Percentiles rank a stretch among this genome's conserved stretches.
Evolutionary conservation across 805 yeast species (phyloP).

Genomic region (Jamesozyma rosinii): DNA sequence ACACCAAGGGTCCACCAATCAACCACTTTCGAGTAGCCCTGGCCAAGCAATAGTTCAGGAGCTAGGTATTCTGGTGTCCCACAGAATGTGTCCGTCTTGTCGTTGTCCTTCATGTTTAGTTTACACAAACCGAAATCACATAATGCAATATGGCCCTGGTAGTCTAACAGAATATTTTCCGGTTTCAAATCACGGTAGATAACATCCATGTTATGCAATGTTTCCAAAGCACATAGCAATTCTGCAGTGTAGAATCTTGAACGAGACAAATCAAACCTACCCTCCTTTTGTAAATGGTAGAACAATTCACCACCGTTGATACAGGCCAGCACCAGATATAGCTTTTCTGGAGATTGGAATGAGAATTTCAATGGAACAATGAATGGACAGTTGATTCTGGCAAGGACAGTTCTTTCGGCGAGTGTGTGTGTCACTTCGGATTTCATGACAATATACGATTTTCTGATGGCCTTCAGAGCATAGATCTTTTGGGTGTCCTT

Average conservation of each 20-base stretch:
- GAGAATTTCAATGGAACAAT: conserved; percentile 93
- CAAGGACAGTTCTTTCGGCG: conserved; percentile 91
- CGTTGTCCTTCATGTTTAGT: conserved; percentile 84
- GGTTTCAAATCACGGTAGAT: conserved; percentile 95
- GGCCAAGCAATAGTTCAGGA: conserved; percentile 83
- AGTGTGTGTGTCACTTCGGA: conserved; percentile 93
- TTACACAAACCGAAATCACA: conserved; percentile 97
- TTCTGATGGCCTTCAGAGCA: conserved; percentile 87
- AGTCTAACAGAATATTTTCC: conserved; percentile 86
- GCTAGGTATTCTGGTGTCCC: conserved; percentile 98
- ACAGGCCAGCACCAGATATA: conserved; percentile 82
- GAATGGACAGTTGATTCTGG: conserved; percentile 88
- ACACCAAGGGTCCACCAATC: conserved; percentile 99
- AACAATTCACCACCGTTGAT: conserved; percentile 96
- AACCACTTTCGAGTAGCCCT: conserved; percentile 90
- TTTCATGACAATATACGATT: conserved; percentile 87
- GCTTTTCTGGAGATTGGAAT: conserved; percentile 93
- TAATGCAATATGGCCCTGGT: conserved; percentile 94
- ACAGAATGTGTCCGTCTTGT: conserved; percentile 86
- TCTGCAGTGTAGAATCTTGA: conserved; percentile 93
- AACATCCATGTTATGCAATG: conserved; percentile 82
- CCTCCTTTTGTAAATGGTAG: conserved; percentile 85
- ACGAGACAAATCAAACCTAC: conserved; percentile 79
- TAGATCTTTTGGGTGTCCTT: conserved; percentile 91
- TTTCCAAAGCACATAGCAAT: conserved; percentile 83